A percentile compares a stretch with the other conserved stretches of the same genome.
phyloP scores from a whole-genome alignment of 495 filamentous ascomycete species.

The Elaphomyces granulatus region DNA sequence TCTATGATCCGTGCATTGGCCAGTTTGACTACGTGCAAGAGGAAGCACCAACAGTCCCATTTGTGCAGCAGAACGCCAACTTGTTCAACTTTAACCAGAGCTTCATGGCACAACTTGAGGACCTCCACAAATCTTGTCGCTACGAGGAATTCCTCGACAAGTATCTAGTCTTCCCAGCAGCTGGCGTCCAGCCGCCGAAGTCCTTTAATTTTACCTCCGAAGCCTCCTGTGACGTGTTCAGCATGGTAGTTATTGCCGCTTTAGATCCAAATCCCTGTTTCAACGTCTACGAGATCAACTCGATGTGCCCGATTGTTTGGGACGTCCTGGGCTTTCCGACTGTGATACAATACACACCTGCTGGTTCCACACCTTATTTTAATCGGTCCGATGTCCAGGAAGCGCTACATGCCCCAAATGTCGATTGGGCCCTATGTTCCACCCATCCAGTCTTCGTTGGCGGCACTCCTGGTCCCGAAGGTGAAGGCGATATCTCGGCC shows the following conservation, averaged over 20 bases:
- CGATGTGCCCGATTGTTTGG: constrained; percentile 60
- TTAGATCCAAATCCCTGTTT: constrained; percentile 54
- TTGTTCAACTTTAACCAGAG: constrained; percentile 54
- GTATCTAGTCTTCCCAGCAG: constrained; percentile 55
- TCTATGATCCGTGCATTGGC: constrained; percentile 30
- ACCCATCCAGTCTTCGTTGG: constrained; percentile 39
- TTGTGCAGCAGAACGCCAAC: constrained; percentile 31
- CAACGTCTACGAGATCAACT: constrained; percentile 61
- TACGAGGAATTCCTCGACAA: constrained; percentile 46
- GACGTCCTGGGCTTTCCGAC: constrained; percentile 63
- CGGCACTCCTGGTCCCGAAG: constrained; percentile 30
- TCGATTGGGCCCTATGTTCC: constrained; percentile 48
- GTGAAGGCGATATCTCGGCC: constrained; percentile 25
- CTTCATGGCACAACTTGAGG: constrained; percentile 44
- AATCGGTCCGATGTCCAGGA: constrained; percentile 60
- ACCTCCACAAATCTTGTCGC: constrained; percentile 43
- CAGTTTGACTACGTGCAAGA: constrained; percentile 27
- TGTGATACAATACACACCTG: constrained; percentile 14
- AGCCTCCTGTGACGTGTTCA: constrained; percentile 24
- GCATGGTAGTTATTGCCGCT: constrained; percentile 21
- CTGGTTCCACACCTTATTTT: constrained; percentile 54
- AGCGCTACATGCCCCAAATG: constrained; percentile 53
- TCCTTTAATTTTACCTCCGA: constrained; percentile 4
- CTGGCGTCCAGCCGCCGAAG: constrained; percentile 4
- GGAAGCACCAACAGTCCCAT: constrained; percentile 32